Percentiles rank a stretch among this genome's conserved stretches.
Evolutionary conservation across 257 asterid species (phyloP).

Genomic region (Lavandula angustifolia): DNA sequence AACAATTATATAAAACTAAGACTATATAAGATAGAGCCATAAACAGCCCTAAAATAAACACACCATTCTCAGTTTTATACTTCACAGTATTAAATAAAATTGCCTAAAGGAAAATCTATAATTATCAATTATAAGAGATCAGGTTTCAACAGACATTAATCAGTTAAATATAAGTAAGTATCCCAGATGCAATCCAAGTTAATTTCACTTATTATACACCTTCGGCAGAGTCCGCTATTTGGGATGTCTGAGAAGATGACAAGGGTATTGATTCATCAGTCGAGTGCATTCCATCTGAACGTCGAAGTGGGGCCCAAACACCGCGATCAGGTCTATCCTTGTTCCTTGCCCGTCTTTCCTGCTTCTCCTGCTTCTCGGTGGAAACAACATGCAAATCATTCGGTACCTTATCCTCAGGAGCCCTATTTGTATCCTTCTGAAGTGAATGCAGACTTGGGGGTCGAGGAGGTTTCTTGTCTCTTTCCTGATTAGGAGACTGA

Average conservation of each 20-base stretch:
- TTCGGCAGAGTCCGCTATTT: slow-evolving; percentile 58
- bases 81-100: slow-evolving; percentile 9
- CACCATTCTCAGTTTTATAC: not conserved
- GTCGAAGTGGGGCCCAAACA: slow-evolving; percentile 87
- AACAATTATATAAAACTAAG: slow-evolving; percentile 13
- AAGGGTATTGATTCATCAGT: slow-evolving; percentile 69
- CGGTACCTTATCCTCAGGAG: slow-evolving; percentile 53
- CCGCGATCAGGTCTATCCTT: slow-evolving; percentile 95
- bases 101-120: not conserved
- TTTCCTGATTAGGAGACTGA: slow-evolving; percentile 49
- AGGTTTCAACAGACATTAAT: slow-evolving; percentile 23
- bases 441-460: slow-evolving; percentile 57
- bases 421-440: slow-evolving; percentile 54
- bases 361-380: slow-evolving; percentile 62
- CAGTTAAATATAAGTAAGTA: slow-evolving; percentile 8
- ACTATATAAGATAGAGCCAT: slow-evolving; percentile 19
- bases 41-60: slow-evolving; percentile 2
- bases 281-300: slow-evolving; percentile 69
- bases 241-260: slow-evolving; percentile 59
- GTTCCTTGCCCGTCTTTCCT: slow-evolving; percentile 66
- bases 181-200: slow-evolving; percentile 24
- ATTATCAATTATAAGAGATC: not conserved
- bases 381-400: slow-evolving; percentile 45
- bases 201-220: slow-evolving; percentile 42
- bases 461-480: slow-evolving; percentile 79